Evolutionary conservation across 2,329 filamentous ascomycete genomes (phyloP).

Genomic region (Fusarium sp.): DNA sequence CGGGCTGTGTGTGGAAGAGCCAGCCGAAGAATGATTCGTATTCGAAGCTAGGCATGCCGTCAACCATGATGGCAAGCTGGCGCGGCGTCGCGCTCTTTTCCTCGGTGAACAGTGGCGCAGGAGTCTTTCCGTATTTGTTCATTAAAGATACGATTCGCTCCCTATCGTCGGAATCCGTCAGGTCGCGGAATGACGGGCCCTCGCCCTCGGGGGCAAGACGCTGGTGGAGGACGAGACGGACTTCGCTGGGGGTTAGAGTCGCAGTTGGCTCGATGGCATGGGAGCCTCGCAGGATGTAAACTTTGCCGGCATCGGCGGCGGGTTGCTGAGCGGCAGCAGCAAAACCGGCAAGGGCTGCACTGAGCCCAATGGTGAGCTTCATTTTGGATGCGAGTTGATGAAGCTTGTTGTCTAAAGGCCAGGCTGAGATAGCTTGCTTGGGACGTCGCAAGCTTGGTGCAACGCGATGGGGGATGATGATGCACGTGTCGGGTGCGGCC

Average conservation of each 20-base stretch:
- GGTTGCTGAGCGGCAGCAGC: conserved; percentile 52
- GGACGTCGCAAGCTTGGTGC: conserved; percentile 46
- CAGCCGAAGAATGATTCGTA: conserved; percentile 54
- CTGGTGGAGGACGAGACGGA: conserved; percentile 67
- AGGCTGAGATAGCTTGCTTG: conserved; percentile 44
- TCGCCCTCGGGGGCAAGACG: conserved; percentile 60
- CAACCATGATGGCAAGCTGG: conserved; percentile 68
- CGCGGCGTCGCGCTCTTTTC: conserved; percentile 48
- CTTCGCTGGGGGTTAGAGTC: conserved; percentile 62
- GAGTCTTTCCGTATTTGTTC: conserved; percentile 66
- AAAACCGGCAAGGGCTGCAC: conserved; percentile 51
- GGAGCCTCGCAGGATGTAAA: conserved; percentile 60
- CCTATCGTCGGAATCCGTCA: conserved; percentile 51
- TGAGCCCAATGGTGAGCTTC: conserved; percentile 55
- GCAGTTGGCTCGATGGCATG: conserved; percentile 47
- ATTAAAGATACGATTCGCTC: conserved; percentile 65
- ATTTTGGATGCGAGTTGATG: conserved; percentile 50
- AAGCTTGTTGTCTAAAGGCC: conserved; percentile 44
- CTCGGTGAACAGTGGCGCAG: conserved; percentile 60
- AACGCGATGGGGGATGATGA: conserved; percentile 36
- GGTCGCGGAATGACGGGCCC: conserved; percentile 59
- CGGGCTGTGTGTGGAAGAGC: conserved; percentile 49
- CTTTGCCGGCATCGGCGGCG: conserved; percentile 60
- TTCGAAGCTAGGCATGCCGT: conserved; percentile 62
- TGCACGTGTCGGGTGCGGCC: conserved; percentile 44